Percentiles rank a stretch among this genome's conserved stretches.
phyloP scores from a whole-genome alignment of 192 early-diverging fungal genomes.

The Coemansia guatemalensis region DNA sequence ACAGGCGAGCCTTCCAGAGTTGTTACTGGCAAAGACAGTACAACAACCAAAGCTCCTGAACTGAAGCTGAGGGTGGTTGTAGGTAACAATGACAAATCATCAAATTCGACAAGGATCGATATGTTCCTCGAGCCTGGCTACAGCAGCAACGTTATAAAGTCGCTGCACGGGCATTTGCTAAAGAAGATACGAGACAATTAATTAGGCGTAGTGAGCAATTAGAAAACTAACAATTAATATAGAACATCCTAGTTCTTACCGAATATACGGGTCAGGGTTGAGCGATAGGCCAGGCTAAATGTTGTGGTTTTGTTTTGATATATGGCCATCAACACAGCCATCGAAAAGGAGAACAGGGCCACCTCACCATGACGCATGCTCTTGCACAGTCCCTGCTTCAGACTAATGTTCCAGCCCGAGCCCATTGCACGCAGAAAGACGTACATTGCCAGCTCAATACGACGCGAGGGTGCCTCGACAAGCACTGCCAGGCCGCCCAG shows the following conservation, averaged over 20 bases:
- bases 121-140: conserved; percentile 21
- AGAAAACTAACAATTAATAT: background rate
- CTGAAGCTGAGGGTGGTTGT: conserved; percentile 41
- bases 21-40: background rate
- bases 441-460: conserved; percentile 81
- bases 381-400: conserved; percentile 57
- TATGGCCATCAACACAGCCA: conserved; percentile 76
- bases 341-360: conserved; percentile 67
- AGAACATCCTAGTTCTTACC: conserved; percentile 62
- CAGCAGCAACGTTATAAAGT: conserved; percentile 18
- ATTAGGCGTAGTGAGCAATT: background rate
- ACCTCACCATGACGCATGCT: conserved; percentile 71
- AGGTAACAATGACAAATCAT: background rate
- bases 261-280: conserved; percentile 76
- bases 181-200: background rate
- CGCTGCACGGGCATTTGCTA: conserved; percentile 37
- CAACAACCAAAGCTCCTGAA: background rate
- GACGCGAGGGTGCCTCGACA: conserved; percentile 63
- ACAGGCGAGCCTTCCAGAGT: background rate
- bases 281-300: conserved; percentile 73
- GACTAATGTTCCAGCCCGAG: conserved; percentile 64
- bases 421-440: conserved; percentile 78
- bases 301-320: conserved; percentile 77
- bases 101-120: background rate
- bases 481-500: conserved; percentile 58